phyloP scores from a whole-genome alignment of 179 eudicot species.

The Sideroxylon spinosum region DNA sequence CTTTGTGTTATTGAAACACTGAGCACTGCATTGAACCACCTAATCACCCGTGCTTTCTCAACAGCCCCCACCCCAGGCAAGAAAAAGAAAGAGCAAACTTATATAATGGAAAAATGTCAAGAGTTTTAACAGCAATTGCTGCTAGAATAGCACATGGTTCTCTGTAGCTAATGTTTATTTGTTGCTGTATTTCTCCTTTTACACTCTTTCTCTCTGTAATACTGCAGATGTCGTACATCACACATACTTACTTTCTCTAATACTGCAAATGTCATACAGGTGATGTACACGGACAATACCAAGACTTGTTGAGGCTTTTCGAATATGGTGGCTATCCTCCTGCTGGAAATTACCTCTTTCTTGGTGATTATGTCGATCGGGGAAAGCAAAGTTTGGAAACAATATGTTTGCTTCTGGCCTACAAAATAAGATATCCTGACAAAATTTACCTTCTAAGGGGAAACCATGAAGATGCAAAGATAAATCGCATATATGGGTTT shows the following conservation, averaged over 20 bases:
- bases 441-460: conserved; percentile 66
- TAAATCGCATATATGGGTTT: conserved; percentile 75
- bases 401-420: conserved; percentile 73
- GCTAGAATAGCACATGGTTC: background rate
- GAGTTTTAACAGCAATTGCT: background rate
- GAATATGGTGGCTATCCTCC: conserved; percentile 80
- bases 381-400: conserved; percentile 89
- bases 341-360: conserved; percentile 64
- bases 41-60: no score
- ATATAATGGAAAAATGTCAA: background rate
- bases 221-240: no score
- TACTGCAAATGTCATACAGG: conserved; percentile 33
- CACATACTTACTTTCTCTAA: background rate
- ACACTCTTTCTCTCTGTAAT: background rate
- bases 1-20: background rate
- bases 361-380: conserved; percentile 80
- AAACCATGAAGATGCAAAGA: conserved; percentile 86
- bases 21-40: background rate
- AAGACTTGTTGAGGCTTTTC: conserved; percentile 66
- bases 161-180: background rate
- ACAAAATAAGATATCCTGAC: conserved; percentile 66
- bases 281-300: conserved; percentile 85
- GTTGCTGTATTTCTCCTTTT: background rate
- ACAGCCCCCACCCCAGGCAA: background rate
- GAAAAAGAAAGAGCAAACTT: conserved; percentile 1